Base-by-base conservation (phyloP, 805 yeast genomes). In the Candida gorgasii region DNA sequence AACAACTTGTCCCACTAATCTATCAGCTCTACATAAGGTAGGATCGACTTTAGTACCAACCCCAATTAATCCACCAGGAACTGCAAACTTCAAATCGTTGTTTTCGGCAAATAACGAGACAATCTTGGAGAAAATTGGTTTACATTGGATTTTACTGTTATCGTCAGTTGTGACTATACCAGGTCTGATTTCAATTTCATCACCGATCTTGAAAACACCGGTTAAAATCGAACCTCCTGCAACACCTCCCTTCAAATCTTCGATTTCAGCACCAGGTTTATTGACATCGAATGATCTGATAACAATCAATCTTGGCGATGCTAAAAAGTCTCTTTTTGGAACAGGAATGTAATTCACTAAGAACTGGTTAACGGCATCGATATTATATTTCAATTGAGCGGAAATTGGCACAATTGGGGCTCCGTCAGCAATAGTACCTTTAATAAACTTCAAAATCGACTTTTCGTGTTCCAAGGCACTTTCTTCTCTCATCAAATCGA, bases 1-100 rank as follows among this genome's bases (percentile, higher is more conserved):
- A 47, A 95, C 95, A 48, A 93, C 99, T 74, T 93, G 99, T 58
- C 99, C 99, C 43, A 95, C 97, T 59, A 93, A 79, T 75, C 99
- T 88, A 73, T 93, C 99, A 48, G 98, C 99, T 75, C 99, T 87
- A 78, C 99, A 93, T 59, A 93, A 75, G 2, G 99, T 93, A 44
- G 99, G 99, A 70, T 93, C 99, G 53, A 93, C 95, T 71, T 88
- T 89, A 39, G 99, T 93, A 74, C 99, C 99, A 45, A 93, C 97
- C 81, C 99, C 99, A 59, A 93, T 95, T 64, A 93, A 80, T 51
- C 99, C 99, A 83, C 99, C 99, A 36, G 99, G 99, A 58, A 93
- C 99, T 45, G 99, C 99, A 60, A 92, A 93, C 67, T 93, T 93
- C 69, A 93, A 80, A 66, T 90, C 97, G 61, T 93, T 95, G 71